Evolutionary conservation across 495 filamentous ascomycete genomes (phyloP).

Genomic region (Pyronema domesticum): DNA sequence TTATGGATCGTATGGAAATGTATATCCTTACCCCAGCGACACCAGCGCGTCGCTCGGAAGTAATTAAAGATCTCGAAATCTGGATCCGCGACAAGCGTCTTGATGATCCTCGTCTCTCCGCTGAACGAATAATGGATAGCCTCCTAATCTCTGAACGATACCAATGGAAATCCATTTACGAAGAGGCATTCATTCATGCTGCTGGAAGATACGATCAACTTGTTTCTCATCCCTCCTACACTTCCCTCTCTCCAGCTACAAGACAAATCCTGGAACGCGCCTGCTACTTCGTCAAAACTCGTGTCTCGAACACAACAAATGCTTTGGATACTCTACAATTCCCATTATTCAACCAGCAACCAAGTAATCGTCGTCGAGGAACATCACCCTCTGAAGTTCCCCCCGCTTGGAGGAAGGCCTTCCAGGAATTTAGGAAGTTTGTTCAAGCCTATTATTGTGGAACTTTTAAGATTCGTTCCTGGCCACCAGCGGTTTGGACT

Average conservation of each 20-base stretch:
- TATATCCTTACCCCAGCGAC: background rate
- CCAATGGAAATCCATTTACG: constrained; percentile 2
- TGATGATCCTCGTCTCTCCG: background rate
- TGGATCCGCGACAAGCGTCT: constrained; percentile 1
- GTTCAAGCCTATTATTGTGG: background rate
- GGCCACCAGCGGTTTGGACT: background rate
- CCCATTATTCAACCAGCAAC: background rate
- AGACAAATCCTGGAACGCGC: constrained; percentile 3
- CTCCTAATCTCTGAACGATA: constrained; percentile 3
- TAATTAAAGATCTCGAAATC: background rate
- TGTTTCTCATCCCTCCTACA: background rate
- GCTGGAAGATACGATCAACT: background rate
- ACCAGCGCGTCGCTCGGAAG: background rate
- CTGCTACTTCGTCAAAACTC: background rate
- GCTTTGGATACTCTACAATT: background rate
- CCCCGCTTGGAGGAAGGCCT: background rate
- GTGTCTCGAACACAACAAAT: background rate
- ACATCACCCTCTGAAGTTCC: background rate
- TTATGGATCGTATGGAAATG: constrained; percentile 7
- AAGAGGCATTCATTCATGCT: background rate
- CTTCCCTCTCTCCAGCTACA: background rate
- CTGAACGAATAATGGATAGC: background rate
- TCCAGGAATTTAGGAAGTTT: background rate
- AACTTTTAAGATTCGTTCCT: background rate
- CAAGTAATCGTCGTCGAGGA: background rate